These are phyloP conservation scores for Pelargonium nanum DNA, from an alignment of 345 rosid genomes.

Conservation along the genomic window DNA sequence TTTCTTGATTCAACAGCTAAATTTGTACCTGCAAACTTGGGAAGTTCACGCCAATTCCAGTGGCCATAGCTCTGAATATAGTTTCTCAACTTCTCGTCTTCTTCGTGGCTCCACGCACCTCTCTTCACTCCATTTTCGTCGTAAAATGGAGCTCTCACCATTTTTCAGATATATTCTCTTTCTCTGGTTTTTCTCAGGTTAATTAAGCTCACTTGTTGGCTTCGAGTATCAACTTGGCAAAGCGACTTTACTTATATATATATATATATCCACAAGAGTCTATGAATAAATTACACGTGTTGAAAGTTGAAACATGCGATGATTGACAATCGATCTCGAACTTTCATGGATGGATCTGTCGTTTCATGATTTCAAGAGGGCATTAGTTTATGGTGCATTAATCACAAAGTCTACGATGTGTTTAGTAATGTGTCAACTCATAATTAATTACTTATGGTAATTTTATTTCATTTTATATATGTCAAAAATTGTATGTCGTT, in stretches of 20 bases:
- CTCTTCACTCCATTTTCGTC: constrained; percentile 30
- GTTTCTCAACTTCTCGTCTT: constrained; percentile 23
- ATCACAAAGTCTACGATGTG: too few species aligned
- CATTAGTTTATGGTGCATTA: too few species aligned
- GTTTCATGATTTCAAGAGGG: too few species aligned
- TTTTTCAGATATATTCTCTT: constrained; percentile 11
- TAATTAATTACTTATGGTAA: too few species aligned
- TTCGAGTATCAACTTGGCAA: not conserved
- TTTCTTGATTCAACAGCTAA: not conserved
- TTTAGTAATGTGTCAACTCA: too few species aligned
- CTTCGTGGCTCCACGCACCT: constrained; percentile 37
- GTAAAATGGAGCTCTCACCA: constrained; percentile 26
- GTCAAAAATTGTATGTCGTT: too few species aligned
- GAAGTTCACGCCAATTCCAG: constrained; percentile 31
- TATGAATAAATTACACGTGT: too few species aligned
- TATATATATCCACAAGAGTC: too few species aligned
- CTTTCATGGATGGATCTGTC: too few species aligned
- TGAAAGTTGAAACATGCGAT: too few species aligned
- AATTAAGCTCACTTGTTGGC: not conserved
- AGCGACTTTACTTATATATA: not conserved
- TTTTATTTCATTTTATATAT: too few species aligned
- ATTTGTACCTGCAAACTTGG: constrained; percentile 24
- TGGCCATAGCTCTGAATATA: constrained; percentile 21
- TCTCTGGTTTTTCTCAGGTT: not conserved
- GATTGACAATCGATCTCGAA: too few species aligned